A percentile compares a stretch with the other conserved stretches of the same genome.
Evolutionary conservation across 2,329 filamentous ascomycete genomes (phyloP).

Genomic region (Lachnellula cervina): DNA sequence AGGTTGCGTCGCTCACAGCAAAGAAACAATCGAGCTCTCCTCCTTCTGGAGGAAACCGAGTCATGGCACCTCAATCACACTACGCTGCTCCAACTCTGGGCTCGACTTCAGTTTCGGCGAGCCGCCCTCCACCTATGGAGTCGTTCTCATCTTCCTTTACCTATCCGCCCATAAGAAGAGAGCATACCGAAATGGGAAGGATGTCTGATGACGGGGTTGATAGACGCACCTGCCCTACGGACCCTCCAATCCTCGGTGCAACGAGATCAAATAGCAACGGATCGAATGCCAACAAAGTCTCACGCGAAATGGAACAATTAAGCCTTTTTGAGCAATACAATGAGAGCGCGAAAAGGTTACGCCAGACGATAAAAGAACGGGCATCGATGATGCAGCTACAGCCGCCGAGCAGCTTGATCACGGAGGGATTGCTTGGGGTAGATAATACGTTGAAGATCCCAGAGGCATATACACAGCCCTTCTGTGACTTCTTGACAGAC

Average conservation of each 20-base stretch:
- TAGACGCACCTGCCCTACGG: too few relatives aligned
- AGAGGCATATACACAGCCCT: constrained; percentile 73
- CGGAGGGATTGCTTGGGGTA: constrained; percentile 7
- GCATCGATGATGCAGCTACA: not conserved
- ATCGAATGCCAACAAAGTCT: too few relatives aligned
- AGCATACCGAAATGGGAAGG: too few relatives aligned
- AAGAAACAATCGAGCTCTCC: not conserved
- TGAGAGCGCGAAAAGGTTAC: not conserved
- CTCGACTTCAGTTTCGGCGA: too few relatives aligned
- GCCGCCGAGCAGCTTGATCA: constrained; percentile 9
- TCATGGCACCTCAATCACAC: not conserved
- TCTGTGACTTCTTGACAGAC: constrained; percentile 78
- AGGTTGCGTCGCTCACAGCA: not conserved
- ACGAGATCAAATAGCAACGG: too few relatives aligned
- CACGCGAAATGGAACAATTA: too few relatives aligned
- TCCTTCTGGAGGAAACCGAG: not conserved
- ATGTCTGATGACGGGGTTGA: too few relatives aligned
- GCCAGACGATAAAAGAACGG: not conserved
- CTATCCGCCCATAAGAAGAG: too few relatives aligned
- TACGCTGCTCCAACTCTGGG: not conserved
- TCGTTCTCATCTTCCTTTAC: not conserved
- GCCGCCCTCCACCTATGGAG: not conserved
- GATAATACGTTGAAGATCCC: constrained; percentile 33
- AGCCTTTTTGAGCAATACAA: not conserved
- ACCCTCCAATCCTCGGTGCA: too few relatives aligned